A percentile compares a stretch with the other conserved stretches of the same genome.
phyloP scores from a whole-genome alignment of 192 early-diverging fungal genomes.

The Lunasporangiospora selenospora region DNA sequence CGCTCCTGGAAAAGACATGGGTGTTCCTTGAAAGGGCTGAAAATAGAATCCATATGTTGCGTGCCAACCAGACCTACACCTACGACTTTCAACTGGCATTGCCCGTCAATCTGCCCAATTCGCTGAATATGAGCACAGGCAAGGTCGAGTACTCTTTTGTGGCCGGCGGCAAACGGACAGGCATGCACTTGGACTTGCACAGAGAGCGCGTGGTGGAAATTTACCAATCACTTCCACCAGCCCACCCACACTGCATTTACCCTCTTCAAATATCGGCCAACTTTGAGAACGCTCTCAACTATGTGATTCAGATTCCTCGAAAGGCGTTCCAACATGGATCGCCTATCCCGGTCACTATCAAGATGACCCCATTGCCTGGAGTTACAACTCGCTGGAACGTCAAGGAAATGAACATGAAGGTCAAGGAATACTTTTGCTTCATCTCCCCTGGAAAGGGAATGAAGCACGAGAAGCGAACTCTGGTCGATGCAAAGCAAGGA shows the following conservation, averaged over 20 bases:
- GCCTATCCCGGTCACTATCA: constrained; percentile 22
- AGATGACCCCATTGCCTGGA: constrained; percentile 15
- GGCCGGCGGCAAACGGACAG: constrained; percentile 30
- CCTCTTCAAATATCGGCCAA: constrained; percentile 25
- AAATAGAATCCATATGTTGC: constrained; percentile 18
- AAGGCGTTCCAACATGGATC: constrained; percentile 37
- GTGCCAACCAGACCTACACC: constrained; percentile 34
- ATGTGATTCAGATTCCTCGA: constrained; percentile 31
- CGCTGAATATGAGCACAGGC: constrained; percentile 25
- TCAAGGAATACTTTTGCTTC: constrained; percentile 49
- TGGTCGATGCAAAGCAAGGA: constrained; percentile 25
- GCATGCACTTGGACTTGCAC: constrained; percentile 9
- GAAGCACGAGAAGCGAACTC: constrained; percentile 23
- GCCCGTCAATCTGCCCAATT: constrained; percentile 42
- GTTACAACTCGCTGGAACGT: constrained; percentile 23
- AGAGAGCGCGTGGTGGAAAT: constrained; percentile 23
- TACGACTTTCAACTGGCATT: constrained; percentile 37
- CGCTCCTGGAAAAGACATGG: constrained; percentile 36
- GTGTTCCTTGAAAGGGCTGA: constrained; percentile 30
- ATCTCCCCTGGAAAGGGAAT: constrained; percentile 29
- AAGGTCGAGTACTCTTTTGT: constrained; percentile 35
- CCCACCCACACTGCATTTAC: constrained; percentile 29
- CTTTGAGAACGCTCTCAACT: constrained; percentile 30
- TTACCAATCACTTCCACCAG: constrained; percentile 38
- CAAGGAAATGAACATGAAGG: constrained; percentile 24